Base-by-base conservation (phyloP, 441 rosid species). In the Manihot esculenta region DNA sequence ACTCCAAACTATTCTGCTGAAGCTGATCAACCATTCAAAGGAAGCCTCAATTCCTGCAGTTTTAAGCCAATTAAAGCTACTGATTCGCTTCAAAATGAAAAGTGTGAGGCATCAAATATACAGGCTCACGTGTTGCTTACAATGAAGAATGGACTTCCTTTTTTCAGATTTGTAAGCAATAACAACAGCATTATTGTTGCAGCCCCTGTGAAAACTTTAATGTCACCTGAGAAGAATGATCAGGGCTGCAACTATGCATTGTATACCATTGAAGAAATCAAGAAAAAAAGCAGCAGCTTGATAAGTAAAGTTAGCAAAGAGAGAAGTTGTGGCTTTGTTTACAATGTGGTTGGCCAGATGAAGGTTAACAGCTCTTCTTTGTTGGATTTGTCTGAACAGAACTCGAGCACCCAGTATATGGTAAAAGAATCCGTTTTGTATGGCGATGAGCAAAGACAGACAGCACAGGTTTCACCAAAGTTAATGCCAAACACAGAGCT, bases 201-300 rank as follows among this genome's bases (percentile, higher is more conserved):
- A 44, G 91, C 92, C 33, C 75, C 93, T 20, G 57, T 74, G 81
- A 83, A 79, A 49, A 81, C 66, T 64, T 65, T 76, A 23, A 51
- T 77, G 27, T 66, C 85, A 26, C 18, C 79, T 4, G 72, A 68
- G 48, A 88, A 87, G 78, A 84, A 74, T 27, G 85, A 80, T 72
- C 60, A 81, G 23, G 77, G 68, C 63, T 82, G 81, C 79, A 69
- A 76, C 66, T 88, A 77, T 50, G 84, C 87, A 12, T 80, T 94
- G 73, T 92, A 86, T 81, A 77, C 96, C 2, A 84, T 92, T 27
- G 80, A 85, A 62, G 92, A 92, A 82, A 79, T 74, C 26, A 89
- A 86, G 84, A 90, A 77, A 70, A 94, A 83, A 80, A 71, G 78
- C 53, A 82, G 89, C 30, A 77, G 89, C 81, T 90, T 97, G 99